phyloP scores from a whole-genome alignment of 345 rosid genomes.

The Camelina sativa region DNA sequence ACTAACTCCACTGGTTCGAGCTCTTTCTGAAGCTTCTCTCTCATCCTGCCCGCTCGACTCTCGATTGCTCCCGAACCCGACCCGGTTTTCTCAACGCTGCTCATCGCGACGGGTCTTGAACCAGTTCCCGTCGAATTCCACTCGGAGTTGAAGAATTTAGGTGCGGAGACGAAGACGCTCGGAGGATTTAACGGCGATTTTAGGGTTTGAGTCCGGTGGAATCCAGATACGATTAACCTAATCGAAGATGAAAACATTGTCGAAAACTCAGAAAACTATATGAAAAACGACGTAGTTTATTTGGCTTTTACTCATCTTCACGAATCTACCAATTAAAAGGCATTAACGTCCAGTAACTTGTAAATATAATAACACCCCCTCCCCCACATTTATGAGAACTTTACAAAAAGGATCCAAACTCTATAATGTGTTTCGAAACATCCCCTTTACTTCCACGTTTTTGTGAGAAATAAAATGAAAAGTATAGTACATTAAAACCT shows the following conservation, averaged over 20 bases:
- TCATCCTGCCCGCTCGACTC: constrained; percentile 74
- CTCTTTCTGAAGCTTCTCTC: constrained; percentile 70
- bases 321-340: too few species aligned
- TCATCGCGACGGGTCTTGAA: constrained; percentile 41
- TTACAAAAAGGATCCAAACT: neutral
- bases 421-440: neutral
- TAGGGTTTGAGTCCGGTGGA: constrained; percentile 31
- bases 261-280: neutral
- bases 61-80: constrained; percentile 47
- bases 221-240: constrained; percentile 35
- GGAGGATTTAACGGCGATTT: constrained; percentile 31
- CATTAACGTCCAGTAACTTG: neutral
- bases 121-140: neutral
- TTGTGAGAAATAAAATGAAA: neutral
- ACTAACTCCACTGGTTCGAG: constrained; percentile 67
- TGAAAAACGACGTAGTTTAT: constrained; percentile 10
- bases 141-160: neutral
- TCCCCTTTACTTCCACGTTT: neutral
- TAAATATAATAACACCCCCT: neutral
- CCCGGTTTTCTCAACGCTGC: constrained; percentile 34
- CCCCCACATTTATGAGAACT: neutral
- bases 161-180: neutral
- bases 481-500: neutral
- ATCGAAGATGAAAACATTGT: constrained; percentile 41
- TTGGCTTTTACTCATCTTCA: neutral